These are phyloP conservation scores for Biscutella laevigata DNA, from an alignment of 441 rosid species.

Conservation along the genomic window DNA sequence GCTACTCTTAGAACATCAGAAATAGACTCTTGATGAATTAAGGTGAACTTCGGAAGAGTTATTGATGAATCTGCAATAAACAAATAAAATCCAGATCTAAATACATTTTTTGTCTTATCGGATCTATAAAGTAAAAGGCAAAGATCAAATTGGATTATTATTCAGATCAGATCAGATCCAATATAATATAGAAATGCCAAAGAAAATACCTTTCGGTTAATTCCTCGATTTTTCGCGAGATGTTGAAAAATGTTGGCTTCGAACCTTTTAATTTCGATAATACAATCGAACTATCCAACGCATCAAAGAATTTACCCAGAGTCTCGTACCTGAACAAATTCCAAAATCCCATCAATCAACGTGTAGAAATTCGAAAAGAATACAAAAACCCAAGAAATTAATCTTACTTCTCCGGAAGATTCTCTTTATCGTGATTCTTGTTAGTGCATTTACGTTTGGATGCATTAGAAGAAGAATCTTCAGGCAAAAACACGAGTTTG, in stretches of 20 bases:
- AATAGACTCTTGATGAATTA: background rate
- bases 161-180: constrained; percentile 6
- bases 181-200: background rate
- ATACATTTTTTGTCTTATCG: constrained; percentile 3
- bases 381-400: background rate
- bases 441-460: background rate
- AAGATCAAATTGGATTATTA: background rate
- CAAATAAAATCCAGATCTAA: background rate
- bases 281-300: constrained; percentile 53
- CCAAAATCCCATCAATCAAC: background rate
- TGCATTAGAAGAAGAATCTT: constrained; percentile 13
- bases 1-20: background rate
- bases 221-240: constrained; percentile 46
- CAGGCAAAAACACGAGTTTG: constrained; percentile 34
- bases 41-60: background rate
- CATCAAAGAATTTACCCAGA: constrained; percentile 56
- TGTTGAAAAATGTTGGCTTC: constrained; percentile 39
- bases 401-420: constrained; percentile 54
- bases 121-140: background rate
- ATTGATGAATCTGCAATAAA: background rate
- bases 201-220: constrained; percentile 54
- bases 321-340: constrained; percentile 38
- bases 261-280: constrained; percentile 48
- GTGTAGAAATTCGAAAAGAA: background rate
- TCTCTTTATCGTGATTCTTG: constrained; percentile 12